phyloP scores from a whole-genome alignment of 1,284 basidiomycete species.

The Moesziomyces antarcticus region DNA sequence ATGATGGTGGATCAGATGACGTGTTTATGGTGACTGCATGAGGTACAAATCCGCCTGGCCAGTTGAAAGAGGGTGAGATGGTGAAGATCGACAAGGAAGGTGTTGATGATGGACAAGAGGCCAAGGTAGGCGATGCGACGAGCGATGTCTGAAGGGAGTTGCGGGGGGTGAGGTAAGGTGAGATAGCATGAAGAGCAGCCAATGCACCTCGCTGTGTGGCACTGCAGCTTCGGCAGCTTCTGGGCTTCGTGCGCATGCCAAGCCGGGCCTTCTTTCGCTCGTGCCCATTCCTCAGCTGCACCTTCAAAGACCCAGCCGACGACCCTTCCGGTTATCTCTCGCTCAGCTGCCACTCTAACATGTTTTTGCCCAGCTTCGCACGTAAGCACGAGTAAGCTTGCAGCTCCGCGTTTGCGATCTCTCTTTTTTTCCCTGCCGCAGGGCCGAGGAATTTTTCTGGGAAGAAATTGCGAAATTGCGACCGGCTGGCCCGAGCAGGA shows the following conservation, averaged over 20 bases:
- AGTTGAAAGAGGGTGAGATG: background rate
- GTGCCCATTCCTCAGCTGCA: background rate
- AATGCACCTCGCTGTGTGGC: too few species aligned
- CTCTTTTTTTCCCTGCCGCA: background rate
- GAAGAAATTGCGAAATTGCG: background rate
- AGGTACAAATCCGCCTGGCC: too few species aligned
- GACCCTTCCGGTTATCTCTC: constrained; percentile 34
- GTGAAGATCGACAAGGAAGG: background rate
- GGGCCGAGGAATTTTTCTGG: background rate
- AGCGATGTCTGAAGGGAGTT: too few species aligned
- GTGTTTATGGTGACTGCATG: constrained; percentile 11
- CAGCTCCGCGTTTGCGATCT: background rate
- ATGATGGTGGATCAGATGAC: constrained; percentile 8
- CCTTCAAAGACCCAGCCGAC: background rate
- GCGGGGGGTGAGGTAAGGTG: too few species aligned
- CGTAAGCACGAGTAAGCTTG: constrained; percentile 3
- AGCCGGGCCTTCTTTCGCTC: background rate
- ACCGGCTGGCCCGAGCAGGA: constrained; percentile 2
- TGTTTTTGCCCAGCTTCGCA: background rate
- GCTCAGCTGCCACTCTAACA: background rate
- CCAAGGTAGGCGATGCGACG: too few species aligned
- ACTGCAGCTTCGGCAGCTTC: too few species aligned
- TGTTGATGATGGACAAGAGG: background rate
- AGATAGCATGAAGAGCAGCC: too few species aligned
- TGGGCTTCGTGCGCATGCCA: background rate